Evolutionary conservation across 257 asterid genomes (phyloP).

Genomic region (Solanum infundibuliforme): DNA sequence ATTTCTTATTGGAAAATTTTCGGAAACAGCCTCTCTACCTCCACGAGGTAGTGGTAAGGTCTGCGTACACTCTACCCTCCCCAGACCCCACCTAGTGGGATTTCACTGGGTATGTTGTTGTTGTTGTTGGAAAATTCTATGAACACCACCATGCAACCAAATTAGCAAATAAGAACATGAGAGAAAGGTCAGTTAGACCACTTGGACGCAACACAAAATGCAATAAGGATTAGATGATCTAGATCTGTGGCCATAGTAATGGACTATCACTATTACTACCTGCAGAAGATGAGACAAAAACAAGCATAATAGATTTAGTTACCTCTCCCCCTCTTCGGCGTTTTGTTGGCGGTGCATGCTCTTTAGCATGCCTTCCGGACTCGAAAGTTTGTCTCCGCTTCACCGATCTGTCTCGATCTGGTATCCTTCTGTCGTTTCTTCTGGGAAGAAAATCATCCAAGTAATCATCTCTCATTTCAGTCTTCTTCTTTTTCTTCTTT

Average conservation of each 20-base stretch:
- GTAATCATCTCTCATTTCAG: slow-evolving; percentile 53
- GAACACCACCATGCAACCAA: background rate
- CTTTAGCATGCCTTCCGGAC: slow-evolving; percentile 33
- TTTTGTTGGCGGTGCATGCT: slow-evolving; percentile 54
- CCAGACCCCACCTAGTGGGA: too few species aligned
- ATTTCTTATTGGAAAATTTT: background rate
- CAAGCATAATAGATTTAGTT: background rate
- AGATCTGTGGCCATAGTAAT: background rate
- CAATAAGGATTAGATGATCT: background rate
- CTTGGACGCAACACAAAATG: background rate
- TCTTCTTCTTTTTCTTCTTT: slow-evolving; percentile 69
- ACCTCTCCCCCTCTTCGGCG: slow-evolving; percentile 98
- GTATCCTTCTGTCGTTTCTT: slow-evolving; percentile 65
- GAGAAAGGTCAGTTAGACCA: background rate
- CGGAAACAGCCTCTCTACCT: too few species aligned
- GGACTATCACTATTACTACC: background rate
- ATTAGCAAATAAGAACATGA: background rate
- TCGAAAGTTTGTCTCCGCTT: slow-evolving; percentile 53
- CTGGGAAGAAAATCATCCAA: slow-evolving; percentile 53
- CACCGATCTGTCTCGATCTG: slow-evolving; percentile 52
- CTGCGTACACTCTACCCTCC: too few species aligned
- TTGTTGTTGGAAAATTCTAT: background rate
- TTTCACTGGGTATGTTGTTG: too few species aligned
- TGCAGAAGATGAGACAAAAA: background rate
- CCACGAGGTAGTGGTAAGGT: too few species aligned